Conservation (phyloP, 225 moss, liverwort and hornwort genomes). For the Polytrichum commune region DNA sequence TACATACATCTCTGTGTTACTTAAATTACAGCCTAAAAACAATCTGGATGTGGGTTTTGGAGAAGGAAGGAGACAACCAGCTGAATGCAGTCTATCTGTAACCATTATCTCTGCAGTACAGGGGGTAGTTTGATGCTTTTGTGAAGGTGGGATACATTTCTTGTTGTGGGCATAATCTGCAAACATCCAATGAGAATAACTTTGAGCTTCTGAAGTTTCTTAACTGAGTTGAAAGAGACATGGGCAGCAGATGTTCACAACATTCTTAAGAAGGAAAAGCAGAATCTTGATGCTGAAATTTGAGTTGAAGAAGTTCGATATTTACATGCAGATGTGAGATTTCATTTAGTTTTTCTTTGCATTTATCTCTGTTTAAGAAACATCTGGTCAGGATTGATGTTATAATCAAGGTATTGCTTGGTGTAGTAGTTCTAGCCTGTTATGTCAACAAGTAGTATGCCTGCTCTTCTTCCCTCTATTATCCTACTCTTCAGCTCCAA, state of each 20-base stretch:
- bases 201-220: conserved; percentile 20
- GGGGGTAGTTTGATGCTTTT: too few species aligned
- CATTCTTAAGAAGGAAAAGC: conserved; percentile 20
- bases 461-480: neutral
- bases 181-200: too few species aligned
- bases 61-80: conserved; percentile 55
- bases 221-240: conserved; percentile 86
- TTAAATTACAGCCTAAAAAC: neutral
- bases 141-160: too few species aligned
- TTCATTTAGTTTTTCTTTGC: neutral
- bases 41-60: neutral
- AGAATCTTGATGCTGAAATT: conserved; percentile 25
- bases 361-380: neutral
- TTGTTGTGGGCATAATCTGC: too few species aligned
- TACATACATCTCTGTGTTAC: neutral
- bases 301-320: conserved; percentile 27
- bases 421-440: too few species aligned
- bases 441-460: neutral
- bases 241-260: conserved; percentile 31
- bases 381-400: neutral
- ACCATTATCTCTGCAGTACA: conserved; percentile 65
- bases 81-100: too few species aligned
- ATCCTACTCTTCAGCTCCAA: neutral
- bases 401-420: neutral
- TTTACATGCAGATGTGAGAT: conserved; percentile 16